Base-by-base conservation (phyloP, 2,329 filamentous ascomycete genomes). In the Alternaria arbusti region DNA sequence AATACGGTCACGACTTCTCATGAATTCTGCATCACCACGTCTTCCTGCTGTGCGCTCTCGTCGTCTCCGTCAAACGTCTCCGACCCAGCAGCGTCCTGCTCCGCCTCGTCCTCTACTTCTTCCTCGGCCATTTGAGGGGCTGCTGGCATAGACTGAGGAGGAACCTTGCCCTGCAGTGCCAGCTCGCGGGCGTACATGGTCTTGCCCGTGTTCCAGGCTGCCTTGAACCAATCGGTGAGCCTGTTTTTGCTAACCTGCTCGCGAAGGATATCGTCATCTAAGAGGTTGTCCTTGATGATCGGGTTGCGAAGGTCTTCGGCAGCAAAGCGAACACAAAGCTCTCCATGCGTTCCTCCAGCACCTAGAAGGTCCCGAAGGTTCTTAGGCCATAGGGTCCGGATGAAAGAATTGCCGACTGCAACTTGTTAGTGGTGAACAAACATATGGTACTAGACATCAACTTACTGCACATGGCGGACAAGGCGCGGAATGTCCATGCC, bases 231-330 rank as follows among this genome's bases (percentile, higher is more conserved):
- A 59, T 90, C 85, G 7, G 89, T 87, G 11, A 97, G 85, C 40
- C 89, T 86, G 62, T 88, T 85, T 77, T 89, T 89, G 59, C 91
- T 87, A 20, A 96, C 84, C 74, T 88, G 88, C 54, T 85, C 84
- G 55, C 84, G 82, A 43, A 97, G 83, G 11, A 86, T 76, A 64
- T 86, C 85, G 74, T 95, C 91, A 80, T 97, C 94, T 61, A 85
- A 85, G 61, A 87, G 84, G 82, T 96, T 91, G 61, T 93, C 92
- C 25, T 89, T 87, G 26, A 90, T 81, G 62, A 97, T 86, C 61
- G 89, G 89, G 61, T 88, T 84, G 62, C 89, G 86, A 71, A 91
- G 86, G 46, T 88, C 86, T 45, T 89, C 86, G 61, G 78, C 71
- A 1, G 75, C 69, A 61, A 84, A 84, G 6, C 88, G 83, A 25